A percentile compares a stretch with the other conserved stretches of the same genome.
Evolutionary conservation across 768 basidiomycete species (phyloP).

Genomic region (Tylopilus balloui): DNA sequence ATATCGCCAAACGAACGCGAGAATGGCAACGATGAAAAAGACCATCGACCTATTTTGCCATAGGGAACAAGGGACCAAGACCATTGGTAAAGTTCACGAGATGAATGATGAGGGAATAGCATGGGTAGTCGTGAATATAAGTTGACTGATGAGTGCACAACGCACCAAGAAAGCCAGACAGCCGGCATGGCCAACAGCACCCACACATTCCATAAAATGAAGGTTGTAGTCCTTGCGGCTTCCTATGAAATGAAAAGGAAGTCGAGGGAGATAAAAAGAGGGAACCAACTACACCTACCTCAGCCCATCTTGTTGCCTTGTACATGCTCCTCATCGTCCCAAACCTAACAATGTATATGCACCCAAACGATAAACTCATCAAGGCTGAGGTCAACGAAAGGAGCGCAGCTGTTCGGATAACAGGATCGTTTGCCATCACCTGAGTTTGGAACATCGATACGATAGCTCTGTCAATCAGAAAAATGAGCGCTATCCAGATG

Average conservation of each 20-base stretch:
- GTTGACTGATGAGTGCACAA: neutral
- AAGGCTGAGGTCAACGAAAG: slow-evolving; percentile 62
- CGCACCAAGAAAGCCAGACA: slow-evolving; percentile 66
- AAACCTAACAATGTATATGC: slow-evolving; percentile 69
- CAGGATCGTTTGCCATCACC: slow-evolving; percentile 50
- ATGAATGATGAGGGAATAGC: neutral
- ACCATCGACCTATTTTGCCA: slow-evolving; percentile 53
- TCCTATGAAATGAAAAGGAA: slow-evolving; percentile 39
- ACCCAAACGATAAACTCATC: slow-evolving; percentile 70
- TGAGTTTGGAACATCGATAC: slow-evolving; percentile 60
- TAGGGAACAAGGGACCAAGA: neutral
- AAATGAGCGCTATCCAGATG: neutral
- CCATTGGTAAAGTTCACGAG: neutral
- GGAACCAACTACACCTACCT: slow-evolving; percentile 37
- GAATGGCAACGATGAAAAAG: slow-evolving; percentile 56
- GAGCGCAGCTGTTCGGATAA: slow-evolving; percentile 58
- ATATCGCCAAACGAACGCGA: slow-evolving; percentile 64
- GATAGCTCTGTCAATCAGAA: slow-evolving; percentile 46
- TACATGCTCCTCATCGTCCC: slow-evolving; percentile 69
- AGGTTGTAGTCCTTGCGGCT: slow-evolving; percentile 46
- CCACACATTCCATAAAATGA: slow-evolving; percentile 64
- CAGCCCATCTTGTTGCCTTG: slow-evolving; percentile 68
- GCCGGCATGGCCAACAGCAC: slow-evolving; percentile 62
- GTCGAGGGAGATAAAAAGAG: neutral
- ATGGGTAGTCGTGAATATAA: neutral